Conservation (phyloP, 1,284 basidiomycete species). For the Bjerkandera adusta region DNA sequence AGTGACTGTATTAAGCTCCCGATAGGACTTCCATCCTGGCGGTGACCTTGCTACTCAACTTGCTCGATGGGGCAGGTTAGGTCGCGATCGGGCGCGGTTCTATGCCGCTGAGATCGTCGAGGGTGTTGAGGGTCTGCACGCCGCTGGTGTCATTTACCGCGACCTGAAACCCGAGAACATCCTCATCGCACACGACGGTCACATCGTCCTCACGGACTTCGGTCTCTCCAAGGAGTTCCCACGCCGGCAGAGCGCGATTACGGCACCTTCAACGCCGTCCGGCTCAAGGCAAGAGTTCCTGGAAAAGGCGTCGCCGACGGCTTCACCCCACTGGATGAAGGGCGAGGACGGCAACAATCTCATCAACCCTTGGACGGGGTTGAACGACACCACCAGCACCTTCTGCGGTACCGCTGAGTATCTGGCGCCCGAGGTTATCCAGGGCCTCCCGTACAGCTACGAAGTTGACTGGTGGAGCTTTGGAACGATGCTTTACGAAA, state of each 20-base stretch:
- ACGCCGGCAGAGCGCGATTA: slow-evolving; percentile 42
- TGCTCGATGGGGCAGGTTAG: slow-evolving; percentile 90
- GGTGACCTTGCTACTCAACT: slow-evolving; percentile 97
- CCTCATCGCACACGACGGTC: slow-evolving; percentile 88
- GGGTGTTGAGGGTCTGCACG: slow-evolving; percentile 89
- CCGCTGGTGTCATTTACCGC: slow-evolving; percentile 84
- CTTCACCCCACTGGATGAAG: slow-evolving; percentile 73
- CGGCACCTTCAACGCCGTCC: slow-evolving; percentile 56
- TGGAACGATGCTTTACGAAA: slow-evolving; percentile 96
- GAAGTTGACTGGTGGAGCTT: slow-evolving; percentile 99
- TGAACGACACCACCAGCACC: slow-evolving; percentile 70
- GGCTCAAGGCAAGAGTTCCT: slow-evolving; percentile 51
- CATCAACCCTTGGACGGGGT: slow-evolving; percentile 52
- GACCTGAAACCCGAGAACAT: slow-evolving; percentile 96
- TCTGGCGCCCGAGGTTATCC: slow-evolving; percentile 91
- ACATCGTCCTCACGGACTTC: slow-evolving; percentile 96
- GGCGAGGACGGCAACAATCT: slow-evolving; percentile 47
- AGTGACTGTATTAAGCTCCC: slow-evolving; percentile 24
- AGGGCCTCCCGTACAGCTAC: slow-evolving; percentile 88
- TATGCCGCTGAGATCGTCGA: slow-evolving; percentile 97
- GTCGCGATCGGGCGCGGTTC: slow-evolving; percentile 90
- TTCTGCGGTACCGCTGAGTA: slow-evolving; percentile 95
- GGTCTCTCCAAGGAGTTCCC: slow-evolving; percentile 89
- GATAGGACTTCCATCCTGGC: slow-evolving; percentile 90
- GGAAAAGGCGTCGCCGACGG: slow-evolving; percentile 38